Conservation (phyloP, 169 alveolate species). For the Cyclospora cayetanensis region DNA sequence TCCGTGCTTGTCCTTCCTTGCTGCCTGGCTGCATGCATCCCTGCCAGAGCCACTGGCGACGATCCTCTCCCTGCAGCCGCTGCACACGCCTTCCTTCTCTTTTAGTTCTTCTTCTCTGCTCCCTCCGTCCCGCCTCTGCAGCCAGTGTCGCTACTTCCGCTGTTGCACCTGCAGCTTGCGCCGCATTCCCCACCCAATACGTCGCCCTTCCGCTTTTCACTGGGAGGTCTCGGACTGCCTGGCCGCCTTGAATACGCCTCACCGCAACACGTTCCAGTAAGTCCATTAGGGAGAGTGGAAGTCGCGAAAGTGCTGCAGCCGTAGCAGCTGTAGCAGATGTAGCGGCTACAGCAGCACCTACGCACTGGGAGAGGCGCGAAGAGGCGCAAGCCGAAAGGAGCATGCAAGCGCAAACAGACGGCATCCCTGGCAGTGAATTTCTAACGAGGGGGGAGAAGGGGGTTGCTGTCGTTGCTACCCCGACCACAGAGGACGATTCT, state of each 20-base stretch:
- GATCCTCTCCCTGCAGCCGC: background rate
- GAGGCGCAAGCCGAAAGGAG: too few species aligned
- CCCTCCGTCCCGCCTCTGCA: constrained; percentile 18
- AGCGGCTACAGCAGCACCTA: too few species aligned
- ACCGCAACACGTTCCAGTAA: constrained; percentile 82
- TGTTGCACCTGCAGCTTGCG: constrained; percentile 79
- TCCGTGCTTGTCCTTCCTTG: background rate
- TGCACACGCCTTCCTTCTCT: background rate
- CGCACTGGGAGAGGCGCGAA: too few species aligned
- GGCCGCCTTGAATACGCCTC: constrained; percentile 82
- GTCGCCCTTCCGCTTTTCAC: constrained; percentile 84
- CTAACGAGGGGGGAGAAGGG: too few species aligned
- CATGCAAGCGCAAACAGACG: too few species aligned
- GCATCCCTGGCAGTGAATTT: too few species aligned
- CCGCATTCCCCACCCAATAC: constrained; percentile 78
- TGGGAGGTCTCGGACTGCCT: constrained; percentile 87
- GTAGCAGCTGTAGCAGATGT: too few species aligned
- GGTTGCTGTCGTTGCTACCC: background rate
- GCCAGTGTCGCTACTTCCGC: background rate
- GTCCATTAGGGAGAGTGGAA: background rate
- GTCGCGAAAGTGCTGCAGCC: background rate
- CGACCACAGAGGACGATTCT: background rate
- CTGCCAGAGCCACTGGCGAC: too few species aligned
- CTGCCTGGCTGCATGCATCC: background rate
- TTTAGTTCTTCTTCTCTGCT: background rate